These are phyloP conservation scores for Entomortierella lignicola DNA, from an alignment of 192 early-diverging fungal species.

Conservation along the genomic window DNA sequence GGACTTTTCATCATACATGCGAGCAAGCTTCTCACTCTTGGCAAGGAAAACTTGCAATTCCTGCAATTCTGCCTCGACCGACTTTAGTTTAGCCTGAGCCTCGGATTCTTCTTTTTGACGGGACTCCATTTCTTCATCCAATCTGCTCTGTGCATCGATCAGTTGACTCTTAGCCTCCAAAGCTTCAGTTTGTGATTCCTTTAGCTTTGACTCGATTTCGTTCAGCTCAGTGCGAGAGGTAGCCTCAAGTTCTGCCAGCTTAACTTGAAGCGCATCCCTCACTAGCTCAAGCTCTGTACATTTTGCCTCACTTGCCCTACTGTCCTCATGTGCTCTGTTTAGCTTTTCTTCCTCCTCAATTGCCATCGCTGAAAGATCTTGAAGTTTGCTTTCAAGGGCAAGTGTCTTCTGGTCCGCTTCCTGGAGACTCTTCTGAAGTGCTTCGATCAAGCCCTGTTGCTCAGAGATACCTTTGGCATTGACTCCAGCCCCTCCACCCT, in stretches of 20 bases:
- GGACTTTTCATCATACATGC: conserved; percentile 12
- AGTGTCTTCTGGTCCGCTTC: conserved; percentile 47
- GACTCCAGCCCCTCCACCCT: conserved; percentile 10
- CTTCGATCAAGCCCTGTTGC: conserved; percentile 35
- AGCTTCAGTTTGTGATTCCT: conserved; percentile 37
- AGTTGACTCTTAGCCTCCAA: conserved; percentile 52
- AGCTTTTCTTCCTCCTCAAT: conserved; percentile 50
- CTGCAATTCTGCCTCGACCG: conserved; percentile 39
- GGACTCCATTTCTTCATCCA: conserved; percentile 24
- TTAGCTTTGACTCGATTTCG: conserved; percentile 2
- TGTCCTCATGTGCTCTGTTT: conserved; percentile 12
- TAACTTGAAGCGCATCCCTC: conserved; percentile 4
- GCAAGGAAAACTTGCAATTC: conserved; percentile 29
- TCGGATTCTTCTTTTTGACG: conserved; percentile 16
- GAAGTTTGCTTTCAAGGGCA: conserved; percentile 40
- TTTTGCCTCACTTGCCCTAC: conserved; percentile 19
- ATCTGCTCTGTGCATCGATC: conserved; percentile 11
- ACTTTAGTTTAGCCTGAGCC: conserved; percentile 21
- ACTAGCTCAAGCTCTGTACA: conserved; percentile 19
- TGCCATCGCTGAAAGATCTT: conserved; percentile 50
- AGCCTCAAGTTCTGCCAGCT: conserved; percentile 3
- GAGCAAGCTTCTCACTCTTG: conserved; percentile 35
- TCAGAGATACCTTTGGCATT: conserved; percentile 5
- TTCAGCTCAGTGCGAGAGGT: neutral
- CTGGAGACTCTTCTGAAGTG: conserved; percentile 35